Conservation (phyloP, 768 basidiomycete species). For the Russula sp. region DNA sequence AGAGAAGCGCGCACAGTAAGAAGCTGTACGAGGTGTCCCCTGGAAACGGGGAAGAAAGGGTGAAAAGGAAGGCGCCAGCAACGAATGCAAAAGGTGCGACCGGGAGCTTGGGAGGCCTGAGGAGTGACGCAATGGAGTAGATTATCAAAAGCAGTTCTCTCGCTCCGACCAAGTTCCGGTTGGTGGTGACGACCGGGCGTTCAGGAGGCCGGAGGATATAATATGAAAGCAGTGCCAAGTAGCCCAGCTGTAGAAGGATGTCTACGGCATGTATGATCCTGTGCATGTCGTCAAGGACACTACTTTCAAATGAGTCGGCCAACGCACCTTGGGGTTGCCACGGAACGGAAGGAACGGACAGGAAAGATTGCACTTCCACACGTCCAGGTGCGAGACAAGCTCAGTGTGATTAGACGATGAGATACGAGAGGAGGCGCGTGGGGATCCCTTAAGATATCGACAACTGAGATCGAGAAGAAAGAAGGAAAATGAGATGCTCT, state of each 20-base stretch:
- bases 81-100: constrained; percentile 41
- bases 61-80: constrained; percentile 42
- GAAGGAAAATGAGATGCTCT: neutral
- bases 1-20: constrained; percentile 42
- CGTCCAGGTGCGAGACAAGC: constrained; percentile 26
- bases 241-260: constrained; percentile 40
- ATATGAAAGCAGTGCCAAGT: constrained; percentile 44
- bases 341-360: constrained; percentile 36
- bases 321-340: constrained; percentile 47
- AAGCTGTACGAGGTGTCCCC: constrained; percentile 42
- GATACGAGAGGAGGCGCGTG: constrained; percentile 24
- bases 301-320: neutral
- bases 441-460: constrained; percentile 23
- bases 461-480: constrained; percentile 12
- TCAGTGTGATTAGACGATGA: constrained; percentile 25
- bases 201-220: constrained; percentile 40
- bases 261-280: constrained; percentile 50
- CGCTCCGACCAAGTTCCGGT: constrained; percentile 32
- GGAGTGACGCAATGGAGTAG: constrained; percentile 41
- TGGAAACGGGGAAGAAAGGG: constrained; percentile 46
- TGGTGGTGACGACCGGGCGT: constrained; percentile 33
- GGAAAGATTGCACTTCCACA: constrained; percentile 17
- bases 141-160: constrained; percentile 43
- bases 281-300: neutral
- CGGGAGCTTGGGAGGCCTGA: constrained; percentile 37